Evolutionary conservation across 371 early-diverging fungal species (phyloP).

Genomic region (Gilbertella persicaria): DNA sequence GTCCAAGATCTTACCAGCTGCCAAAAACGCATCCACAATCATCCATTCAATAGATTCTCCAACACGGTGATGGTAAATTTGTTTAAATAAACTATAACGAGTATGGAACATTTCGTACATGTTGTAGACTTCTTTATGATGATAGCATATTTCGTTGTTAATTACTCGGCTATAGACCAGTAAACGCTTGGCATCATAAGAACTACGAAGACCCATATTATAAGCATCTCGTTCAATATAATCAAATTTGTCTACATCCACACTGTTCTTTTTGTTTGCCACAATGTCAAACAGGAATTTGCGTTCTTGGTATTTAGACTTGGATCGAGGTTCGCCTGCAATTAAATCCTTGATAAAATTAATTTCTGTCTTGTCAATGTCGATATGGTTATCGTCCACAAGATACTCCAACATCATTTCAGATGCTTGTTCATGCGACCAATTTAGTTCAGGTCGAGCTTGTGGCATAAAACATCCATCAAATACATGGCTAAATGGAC

Average conservation of each 20-base stretch:
- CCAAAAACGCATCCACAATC: conserved; percentile 84
- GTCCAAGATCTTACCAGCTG: conserved; percentile 53
- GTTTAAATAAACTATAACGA: conserved; percentile 86
- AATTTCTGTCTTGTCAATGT: conserved; percentile 68
- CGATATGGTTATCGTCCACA: conserved; percentile 80
- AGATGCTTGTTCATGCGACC: conserved; percentile 91
- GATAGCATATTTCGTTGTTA: conserved; percentile 87
- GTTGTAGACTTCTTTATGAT: conserved; percentile 79
- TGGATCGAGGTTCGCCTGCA: conserved; percentile 61
- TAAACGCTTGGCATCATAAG: conserved; percentile 80
- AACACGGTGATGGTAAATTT: conserved; percentile 91
- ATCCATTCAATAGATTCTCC: conserved; percentile 83
- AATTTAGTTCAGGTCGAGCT: conserved; percentile 61
- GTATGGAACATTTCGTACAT: conserved; percentile 91
- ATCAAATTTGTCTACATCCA: conserved; percentile 98
- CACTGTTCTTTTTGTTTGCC: conserved; percentile 89
- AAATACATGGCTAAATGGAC: conserved; percentile 95
- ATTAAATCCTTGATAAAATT: conserved; percentile 86
- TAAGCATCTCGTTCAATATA: conserved; percentile 91
- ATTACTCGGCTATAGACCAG: conserved; percentile 85
- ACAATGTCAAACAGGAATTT: conserved; percentile 94
- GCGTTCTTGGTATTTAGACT: conserved; percentile 42
- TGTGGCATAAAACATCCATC: conserved; percentile 78
- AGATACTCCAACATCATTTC: conserved; percentile 89
- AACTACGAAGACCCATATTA: conserved; percentile 80